phyloP scores from a whole-genome alignment of 441 rosid genomes.

The Erysimum pusillum region DNA sequence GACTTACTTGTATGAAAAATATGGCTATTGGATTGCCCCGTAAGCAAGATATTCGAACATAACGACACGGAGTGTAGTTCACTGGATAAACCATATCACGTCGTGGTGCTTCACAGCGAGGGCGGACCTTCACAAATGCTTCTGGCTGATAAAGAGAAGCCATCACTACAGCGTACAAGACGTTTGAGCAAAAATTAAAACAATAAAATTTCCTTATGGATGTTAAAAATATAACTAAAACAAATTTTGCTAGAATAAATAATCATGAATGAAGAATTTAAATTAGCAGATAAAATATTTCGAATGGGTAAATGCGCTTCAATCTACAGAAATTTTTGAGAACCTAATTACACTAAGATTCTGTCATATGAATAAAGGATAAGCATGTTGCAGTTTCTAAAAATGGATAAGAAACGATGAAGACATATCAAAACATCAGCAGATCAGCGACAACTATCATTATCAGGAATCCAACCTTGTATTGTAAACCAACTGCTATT shows the following conservation, averaged over 20 bases:
- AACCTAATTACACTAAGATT: neutral
- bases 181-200: slow-evolving; percentile 18
- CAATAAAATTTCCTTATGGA: neutral
- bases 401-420: neutral
- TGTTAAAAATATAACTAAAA: neutral
- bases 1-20: slow-evolving; percentile 81
- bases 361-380: neutral
- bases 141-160: slow-evolving; percentile 70
- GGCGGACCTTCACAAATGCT: slow-evolving; percentile 82
- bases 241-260: neutral
- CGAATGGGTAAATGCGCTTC: neutral
- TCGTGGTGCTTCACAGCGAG: slow-evolving; percentile 94
- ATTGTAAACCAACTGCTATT: slow-evolving; percentile 84
- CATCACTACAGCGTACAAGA: slow-evolving; percentile 22
- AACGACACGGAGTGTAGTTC: slow-evolving; percentile 87
- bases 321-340: neutral
- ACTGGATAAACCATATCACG: slow-evolving; percentile 83
- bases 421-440: neutral
- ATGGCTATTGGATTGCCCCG: slow-evolving; percentile 92
- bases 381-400: neutral
- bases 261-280: neutral
- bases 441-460: neutral
- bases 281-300: slow-evolving; percentile 14
- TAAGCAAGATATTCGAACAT: slow-evolving; percentile 83
- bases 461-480: slow-evolving; percentile 60